Conservation (phyloP, 176 grass and related monocot genomes). For the Rhynchospora breviuscula region DNA sequence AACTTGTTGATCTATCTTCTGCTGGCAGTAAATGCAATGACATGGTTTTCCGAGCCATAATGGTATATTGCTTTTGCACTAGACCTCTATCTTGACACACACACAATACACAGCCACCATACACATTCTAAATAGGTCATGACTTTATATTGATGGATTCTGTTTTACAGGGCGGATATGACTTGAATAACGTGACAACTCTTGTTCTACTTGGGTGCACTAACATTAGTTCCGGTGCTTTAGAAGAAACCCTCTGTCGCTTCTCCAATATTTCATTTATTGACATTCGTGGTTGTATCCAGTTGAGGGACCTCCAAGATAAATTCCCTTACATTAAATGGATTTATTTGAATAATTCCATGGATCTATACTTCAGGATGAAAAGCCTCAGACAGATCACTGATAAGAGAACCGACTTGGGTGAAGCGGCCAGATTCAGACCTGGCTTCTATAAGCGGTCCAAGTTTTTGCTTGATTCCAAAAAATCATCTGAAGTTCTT, state of each 20-base stretch:
- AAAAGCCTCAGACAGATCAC: constrained; percentile 61
- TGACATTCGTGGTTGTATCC: constrained; percentile 78
- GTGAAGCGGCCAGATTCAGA: constrained; percentile 60
- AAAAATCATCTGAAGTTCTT: constrained; percentile 79
- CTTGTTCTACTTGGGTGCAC: constrained; percentile 68
- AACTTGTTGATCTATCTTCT: constrained; percentile 73
- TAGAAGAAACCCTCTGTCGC: constrained; percentile 58
- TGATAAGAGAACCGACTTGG: constrained; percentile 47
- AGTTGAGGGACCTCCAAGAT: constrained; percentile 66
- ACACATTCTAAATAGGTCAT: constrained; percentile 1
- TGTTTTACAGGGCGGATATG: constrained; percentile 70
- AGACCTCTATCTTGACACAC: neutral
- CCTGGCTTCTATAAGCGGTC: constrained; percentile 95
- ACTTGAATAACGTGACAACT: constrained; percentile 63
- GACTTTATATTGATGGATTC: constrained; percentile 25
- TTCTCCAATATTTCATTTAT: constrained; percentile 59
- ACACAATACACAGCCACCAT: neutral
- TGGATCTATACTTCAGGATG: constrained; percentile 59
- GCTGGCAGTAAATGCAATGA: constrained; percentile 70
- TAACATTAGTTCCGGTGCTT: constrained; percentile 54
- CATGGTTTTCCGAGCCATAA: constrained; percentile 45
- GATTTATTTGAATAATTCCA: constrained; percentile 44
- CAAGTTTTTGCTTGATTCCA: constrained; percentile 80
- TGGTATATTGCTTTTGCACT: constrained; percentile 49
- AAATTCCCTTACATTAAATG: constrained; percentile 84